These are phyloP conservation scores for Amaranthus tricolor DNA, from an alignment of 179 eudicot genomes.

Conservation along the genomic window DNA sequence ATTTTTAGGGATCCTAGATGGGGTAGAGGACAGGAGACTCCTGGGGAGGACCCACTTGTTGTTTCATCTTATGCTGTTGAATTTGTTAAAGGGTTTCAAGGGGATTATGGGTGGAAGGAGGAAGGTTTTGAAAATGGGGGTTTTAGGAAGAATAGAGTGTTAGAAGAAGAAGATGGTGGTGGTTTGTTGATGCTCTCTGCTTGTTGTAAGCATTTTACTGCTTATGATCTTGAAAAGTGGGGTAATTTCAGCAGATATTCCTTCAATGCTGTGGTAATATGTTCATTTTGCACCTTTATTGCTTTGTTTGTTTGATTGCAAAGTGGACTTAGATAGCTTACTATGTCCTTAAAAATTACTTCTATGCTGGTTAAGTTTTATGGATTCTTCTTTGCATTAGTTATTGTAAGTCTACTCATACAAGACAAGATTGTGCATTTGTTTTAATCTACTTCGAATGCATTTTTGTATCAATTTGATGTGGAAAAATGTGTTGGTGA, in stretches of 20 bases:
- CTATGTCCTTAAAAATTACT: no score
- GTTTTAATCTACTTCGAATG: background rate
- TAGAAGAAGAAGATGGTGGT: conserved; percentile 30
- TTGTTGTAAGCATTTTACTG: conserved; percentile 92
- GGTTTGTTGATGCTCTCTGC: conserved; percentile 77
- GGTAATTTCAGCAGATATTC: conserved; percentile 59
- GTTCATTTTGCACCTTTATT: background rate
- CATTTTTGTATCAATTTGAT: background rate
- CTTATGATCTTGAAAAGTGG: conserved; percentile 94
- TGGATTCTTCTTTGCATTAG: no score
- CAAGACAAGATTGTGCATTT: no score
- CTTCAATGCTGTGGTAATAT: conserved; percentile 79
- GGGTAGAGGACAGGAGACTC: conserved; percentile 97
- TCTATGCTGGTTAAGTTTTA: no score
- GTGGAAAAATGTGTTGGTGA: background rate
- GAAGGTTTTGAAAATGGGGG: background rate
- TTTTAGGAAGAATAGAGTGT: conserved; percentile 31
- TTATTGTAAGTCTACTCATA: no score
- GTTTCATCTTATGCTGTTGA: conserved; percentile 52
- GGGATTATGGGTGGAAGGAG: conserved; percentile 14
- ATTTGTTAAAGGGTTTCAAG: conserved; percentile 77
- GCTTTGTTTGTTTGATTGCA: background rate
- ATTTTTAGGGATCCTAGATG: conserved; percentile 95
- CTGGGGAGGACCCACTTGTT: conserved; percentile 87
- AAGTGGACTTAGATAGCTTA: no score